Base-by-base conservation (phyloP, 2,329 filamentous ascomycete genomes). In the Coccinonectria pachysandricola region DNA sequence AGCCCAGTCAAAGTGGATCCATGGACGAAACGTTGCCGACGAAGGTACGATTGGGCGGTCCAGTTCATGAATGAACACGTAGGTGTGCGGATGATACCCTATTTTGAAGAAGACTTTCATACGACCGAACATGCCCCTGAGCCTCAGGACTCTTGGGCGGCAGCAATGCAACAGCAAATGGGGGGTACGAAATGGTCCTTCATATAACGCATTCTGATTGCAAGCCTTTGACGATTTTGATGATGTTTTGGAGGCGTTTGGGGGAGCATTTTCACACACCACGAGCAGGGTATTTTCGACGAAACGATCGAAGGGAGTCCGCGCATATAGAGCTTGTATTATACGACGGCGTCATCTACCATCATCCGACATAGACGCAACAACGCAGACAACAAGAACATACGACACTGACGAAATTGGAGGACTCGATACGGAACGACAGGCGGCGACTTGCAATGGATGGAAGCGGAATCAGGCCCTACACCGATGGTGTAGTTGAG, bases 71-170 rank as follows among this genome's bases (percentile, higher is more conserved):
- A 59, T 28, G 44, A 56, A 27, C 53, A 59, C 24, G 47, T 52
- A 8, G 53, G 52, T 7, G 49, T 60, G 20, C 54, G 47, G 26
- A 38, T 61, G 7, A 38, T 53, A 8, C 48, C 56, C 3, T 62
- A 62, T 32, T 62, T 60, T 31, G 59, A 62, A 23, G 59, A 61
- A 30, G 57, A 62, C 27, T 58, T 60, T 36, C 59, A 62, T 23
- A 54, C 49, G 3, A 45, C 48, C 6, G 48, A 57, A 22, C 59
- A 62, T 28, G 54, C 49, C 4, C 43, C 45, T 6, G 55, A 59
- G 25, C 32, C 52, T 5, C 49, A 53, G 21, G 52, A 56, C 19
- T 47, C 54, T 6, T 59, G 54, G 54, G 52, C 52, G 5, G 43
- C 52, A 7, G 53, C 50, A n/a, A 46, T 56, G 34, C 28, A 40